Conservation (phyloP, 495 filamentous ascomycete genomes). For the Cairneyella variabilis region DNA sequence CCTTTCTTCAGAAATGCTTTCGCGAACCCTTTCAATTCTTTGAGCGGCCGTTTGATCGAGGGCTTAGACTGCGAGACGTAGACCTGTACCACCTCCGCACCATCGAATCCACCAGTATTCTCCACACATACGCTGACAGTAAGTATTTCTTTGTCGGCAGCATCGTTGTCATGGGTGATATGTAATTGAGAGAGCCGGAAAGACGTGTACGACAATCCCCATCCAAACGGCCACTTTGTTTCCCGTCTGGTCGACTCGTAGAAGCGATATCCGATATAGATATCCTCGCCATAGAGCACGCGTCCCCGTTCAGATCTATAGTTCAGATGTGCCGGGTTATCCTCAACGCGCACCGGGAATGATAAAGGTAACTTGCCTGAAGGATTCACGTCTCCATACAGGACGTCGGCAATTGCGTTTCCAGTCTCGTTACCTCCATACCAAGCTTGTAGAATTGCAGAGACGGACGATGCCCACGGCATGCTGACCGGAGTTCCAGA, state of each 20-base stretch:
- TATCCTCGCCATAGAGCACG: constrained; percentile 72
- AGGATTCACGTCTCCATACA: constrained; percentile 85
- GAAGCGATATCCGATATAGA: constrained; percentile 74
- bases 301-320: constrained; percentile 65
- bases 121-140: constrained; percentile 47
- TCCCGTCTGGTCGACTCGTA: constrained; percentile 66
- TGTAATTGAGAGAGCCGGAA: constrained; percentile 51
- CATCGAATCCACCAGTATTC: constrained; percentile 50
- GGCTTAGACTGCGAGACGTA: constrained; percentile 43
- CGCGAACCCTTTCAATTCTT: constrained; percentile 70
- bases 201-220: constrained; percentile 81
- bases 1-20: constrained; percentile 63
- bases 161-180: background rate
- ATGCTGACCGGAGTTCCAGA: constrained; percentile 65
- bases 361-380: constrained; percentile 68
- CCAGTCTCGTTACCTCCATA: constrained; percentile 82
- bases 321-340: constrained; percentile 73
- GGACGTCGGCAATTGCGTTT: constrained; percentile 78
- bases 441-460: constrained; percentile 57
- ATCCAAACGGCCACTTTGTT: constrained; percentile 86
- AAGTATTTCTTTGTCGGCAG: constrained; percentile 18
- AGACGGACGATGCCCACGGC: constrained; percentile 59
- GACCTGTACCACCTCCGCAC: constrained; percentile 62
- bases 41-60: constrained; percentile 54
- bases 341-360: constrained; percentile 62